Base-by-base conservation (phyloP, 345 rosid genomes). In the Lepidium africanum region DNA sequence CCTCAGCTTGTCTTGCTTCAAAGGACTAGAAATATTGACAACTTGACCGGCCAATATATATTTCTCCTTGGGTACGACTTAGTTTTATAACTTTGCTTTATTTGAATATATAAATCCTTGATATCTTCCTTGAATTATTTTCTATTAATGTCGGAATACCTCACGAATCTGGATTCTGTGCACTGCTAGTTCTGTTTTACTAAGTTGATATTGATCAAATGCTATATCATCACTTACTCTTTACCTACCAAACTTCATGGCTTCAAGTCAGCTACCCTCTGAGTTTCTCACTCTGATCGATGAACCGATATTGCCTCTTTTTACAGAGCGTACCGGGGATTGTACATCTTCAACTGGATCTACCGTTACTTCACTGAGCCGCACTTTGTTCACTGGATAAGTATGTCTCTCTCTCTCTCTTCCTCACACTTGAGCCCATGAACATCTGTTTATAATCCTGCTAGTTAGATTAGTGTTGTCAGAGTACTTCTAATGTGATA, bases 1-100 rank as follows among this genome's bases (percentile, higher is more conserved):
- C 94, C 94, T 73, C 97, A 87, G 74, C 88, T 87, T 76, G 88
- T 90, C 36, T 73, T 90, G 79, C 74, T 87, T 33, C 94, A 87
- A 63, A 84, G 92, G 80, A 87, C 97, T 48, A 82, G 82, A 63
- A 90, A 90, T 49, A 87, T 90, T 21, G 94, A 87, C 65, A 90
- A 86, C 81, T 75, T 87, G 77, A 90, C 90, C 0, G 94, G 94
- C 5, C 90, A 87, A 73, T 87, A 85, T 38, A 82, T 90, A 9
- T 85, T 90, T 70, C 87, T 90, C 57, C 90, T 90, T 51, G 94
- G 92, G 97, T 87, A 86, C 47, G 41, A 37, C 25, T 10, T 38
- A 7, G 5, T 53, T 35, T 52, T 62, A 49, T 32, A 10, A 36
- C 25, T 41, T 59, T 10, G 5, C 10, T 25, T 49, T 15, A 30